Evolutionary conservation across 2,329 filamentous ascomycete genomes (phyloP).

Genomic region (Scytalidium sp.): DNA sequence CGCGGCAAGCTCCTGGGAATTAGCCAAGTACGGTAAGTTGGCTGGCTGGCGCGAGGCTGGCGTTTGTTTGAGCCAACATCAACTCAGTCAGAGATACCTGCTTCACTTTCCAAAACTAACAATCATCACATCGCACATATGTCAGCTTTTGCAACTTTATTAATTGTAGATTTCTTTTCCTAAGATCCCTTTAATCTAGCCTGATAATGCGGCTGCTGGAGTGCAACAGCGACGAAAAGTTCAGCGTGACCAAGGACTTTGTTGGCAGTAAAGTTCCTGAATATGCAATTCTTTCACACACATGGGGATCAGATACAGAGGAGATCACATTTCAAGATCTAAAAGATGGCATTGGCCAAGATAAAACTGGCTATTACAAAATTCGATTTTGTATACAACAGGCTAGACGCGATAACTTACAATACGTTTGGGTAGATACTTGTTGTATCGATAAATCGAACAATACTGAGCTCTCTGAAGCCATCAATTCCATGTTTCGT

Average conservation of each 20-base stretch:
- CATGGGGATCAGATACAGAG: constrained; percentile 12
- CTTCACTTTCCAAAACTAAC: too few relatives aligned
- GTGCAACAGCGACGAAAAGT: constrained; percentile 6
- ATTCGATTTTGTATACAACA: constrained; percentile 3
- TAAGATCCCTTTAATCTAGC: too few relatives aligned
- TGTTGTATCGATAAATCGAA: constrained; percentile 9
- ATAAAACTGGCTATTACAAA: constrained; percentile 5
- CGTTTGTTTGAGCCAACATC: too few relatives aligned
- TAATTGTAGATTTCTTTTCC: too few relatives aligned
- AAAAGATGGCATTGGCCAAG: background rate
- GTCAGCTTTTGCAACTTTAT: too few relatives aligned
- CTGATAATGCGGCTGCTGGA: constrained; percentile 17
- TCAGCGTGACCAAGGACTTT: constrained; percentile 14
- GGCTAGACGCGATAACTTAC: background rate
- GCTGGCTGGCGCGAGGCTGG: too few relatives aligned
- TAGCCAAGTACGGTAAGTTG: too few relatives aligned
- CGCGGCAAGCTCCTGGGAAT: too few relatives aligned
- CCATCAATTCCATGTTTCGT: too few relatives aligned
- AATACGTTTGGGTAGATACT: constrained; percentile 8
- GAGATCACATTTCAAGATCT: constrained; percentile 13
- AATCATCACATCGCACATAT: too few relatives aligned
- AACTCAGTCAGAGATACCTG: too few relatives aligned
- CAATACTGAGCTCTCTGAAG: too few relatives aligned
- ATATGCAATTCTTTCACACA: constrained; percentile 24
- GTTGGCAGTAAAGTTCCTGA: constrained; percentile 12